Percentiles rank a stretch among this genome's conserved stretches.
phyloP scores from a whole-genome alignment of 2,329 filamentous ascomycete species.

The Penicillium sp. region DNA sequence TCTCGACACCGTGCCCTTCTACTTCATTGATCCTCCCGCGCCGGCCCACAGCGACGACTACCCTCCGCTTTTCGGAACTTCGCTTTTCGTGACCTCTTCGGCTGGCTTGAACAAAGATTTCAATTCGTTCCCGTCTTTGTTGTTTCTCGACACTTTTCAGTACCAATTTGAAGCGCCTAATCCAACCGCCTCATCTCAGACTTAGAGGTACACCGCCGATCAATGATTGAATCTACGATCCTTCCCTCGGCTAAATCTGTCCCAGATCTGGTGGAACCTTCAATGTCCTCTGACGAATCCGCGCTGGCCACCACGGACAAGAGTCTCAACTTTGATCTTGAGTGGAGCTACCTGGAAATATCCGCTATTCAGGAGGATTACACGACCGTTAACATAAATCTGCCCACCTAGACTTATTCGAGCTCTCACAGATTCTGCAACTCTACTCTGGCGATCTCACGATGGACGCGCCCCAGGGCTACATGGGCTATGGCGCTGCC shows the following conservation, averaged over 20 bases:
- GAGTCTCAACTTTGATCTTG: slow-evolving; percentile 22
- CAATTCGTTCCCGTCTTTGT: neutral
- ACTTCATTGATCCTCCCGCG: slow-evolving; percentile 28
- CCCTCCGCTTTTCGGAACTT: slow-evolving; percentile 24
- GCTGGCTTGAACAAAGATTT: slow-evolving; percentile 9
- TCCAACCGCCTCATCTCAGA: slow-evolving; percentile 27
- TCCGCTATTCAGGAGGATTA: slow-evolving; percentile 22
- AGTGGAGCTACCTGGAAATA: slow-evolving; percentile 26
- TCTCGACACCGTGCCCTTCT: slow-evolving; percentile 21
- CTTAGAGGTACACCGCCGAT: slow-evolving; percentile 26
- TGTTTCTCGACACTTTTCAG: slow-evolving; percentile 29
- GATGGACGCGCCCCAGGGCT: slow-evolving; percentile 4
- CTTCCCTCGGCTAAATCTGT: slow-evolving; percentile 19
- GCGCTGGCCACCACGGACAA: slow-evolving; percentile 21
- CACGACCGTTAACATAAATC: slow-evolving; percentile 25
- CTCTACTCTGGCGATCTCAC: slow-evolving; percentile 16
- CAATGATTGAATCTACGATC: slow-evolving; percentile 24
- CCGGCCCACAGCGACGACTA: slow-evolving; percentile 24
- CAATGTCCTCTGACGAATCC: slow-evolving; percentile 22
- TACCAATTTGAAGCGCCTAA: slow-evolving; percentile 26
- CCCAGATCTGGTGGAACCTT: slow-evolving; percentile 20
- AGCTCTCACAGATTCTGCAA: slow-evolving; percentile 8
- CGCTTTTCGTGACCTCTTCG: slow-evolving; percentile 14
- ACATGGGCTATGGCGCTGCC: slow-evolving; percentile 9
- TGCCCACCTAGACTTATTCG: slow-evolving; percentile 20